These are phyloP conservation scores for Fusarium globosum DNA, from an alignment of 2,329 filamentous ascomycete genomes.

Conservation along the genomic window DNA sequence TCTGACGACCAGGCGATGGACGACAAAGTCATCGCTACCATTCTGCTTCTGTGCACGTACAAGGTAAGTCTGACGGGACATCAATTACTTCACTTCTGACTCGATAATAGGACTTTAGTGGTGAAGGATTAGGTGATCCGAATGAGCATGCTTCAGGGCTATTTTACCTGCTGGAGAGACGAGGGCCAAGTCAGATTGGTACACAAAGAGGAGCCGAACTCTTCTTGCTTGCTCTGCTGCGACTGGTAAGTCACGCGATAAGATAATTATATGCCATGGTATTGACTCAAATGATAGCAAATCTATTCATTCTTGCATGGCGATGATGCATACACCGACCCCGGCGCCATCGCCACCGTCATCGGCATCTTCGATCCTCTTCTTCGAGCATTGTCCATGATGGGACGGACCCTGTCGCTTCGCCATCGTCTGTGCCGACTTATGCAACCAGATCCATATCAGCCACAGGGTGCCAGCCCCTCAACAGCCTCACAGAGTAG, in stretches of 20 bases:
- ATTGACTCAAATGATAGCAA: constrained; percentile 38
- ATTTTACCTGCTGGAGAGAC: constrained; percentile 48
- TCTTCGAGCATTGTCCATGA: constrained; percentile 46
- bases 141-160: constrained; percentile 49
- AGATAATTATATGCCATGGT: rapidly evolving
- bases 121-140: constrained; percentile 44
- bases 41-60: constrained; percentile 48
- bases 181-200: constrained; percentile 47
- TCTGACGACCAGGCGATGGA: constrained; percentile 42
- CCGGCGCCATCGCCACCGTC: constrained; percentile 44
- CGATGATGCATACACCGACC: constrained; percentile 48
- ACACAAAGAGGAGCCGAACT: constrained; percentile 47
- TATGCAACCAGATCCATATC: constrained; percentile 2
- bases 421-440: constrained; percentile 26
- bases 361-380: constrained; percentile 48
- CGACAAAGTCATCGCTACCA: constrained; percentile 47
- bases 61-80: constrained; percentile 27
- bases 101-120: constrained; percentile 46
- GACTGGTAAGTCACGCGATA: constrained; percentile 41
- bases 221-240: constrained; percentile 46
- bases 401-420: constrained; percentile 42
- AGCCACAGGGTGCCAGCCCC: not conserved
- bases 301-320: constrained; percentile 48
- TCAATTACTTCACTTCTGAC: not conserved
- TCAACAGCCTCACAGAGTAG: not conserved